Evolutionary conservation across 2,329 filamentous ascomycete genomes (phyloP), one percentile per base, ranked within the genome.

Genomic region (Aspergillus ochraceus): DNA sequence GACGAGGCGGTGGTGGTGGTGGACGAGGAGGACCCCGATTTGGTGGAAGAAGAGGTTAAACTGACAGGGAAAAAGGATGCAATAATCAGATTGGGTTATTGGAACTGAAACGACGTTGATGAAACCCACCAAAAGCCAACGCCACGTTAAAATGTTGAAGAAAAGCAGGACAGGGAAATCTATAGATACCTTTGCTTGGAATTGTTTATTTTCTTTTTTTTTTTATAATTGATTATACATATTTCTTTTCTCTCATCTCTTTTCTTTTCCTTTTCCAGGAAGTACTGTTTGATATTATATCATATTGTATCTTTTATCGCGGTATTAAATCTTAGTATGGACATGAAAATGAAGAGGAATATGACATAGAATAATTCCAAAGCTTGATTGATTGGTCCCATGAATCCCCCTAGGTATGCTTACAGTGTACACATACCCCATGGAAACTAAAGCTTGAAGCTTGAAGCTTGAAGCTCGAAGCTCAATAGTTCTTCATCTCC

Each of bases 141-240:
- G 32, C 51, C 11, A 57, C 36, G 55, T n/a, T 47, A 39, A 46
- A 29, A 29, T 29, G 24, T 29, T 29, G 26, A 45, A 39, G 42
- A 51, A 57, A 39, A 57, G 42, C 46, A 54, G 45, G 49, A 24
- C 29, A 58, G 53, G 51, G 20, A 56, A 50, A 24, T 50, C 6
- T 42, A 24, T 30, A 52, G 19, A 20, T 32, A 22, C 29, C 45
- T 49, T 49, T 6, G 30, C 17, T 55, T 24, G 6, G 19, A 29
- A n/a, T 47, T 26, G 11, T 52, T 51, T 29, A 9, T 17, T 10
- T 32, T 12, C 6, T 32, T 11, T 32, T 32, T 32, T 12, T 4
- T 32, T 32, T 32, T 32, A 10, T 32, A 32, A 32, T 32, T 36
- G 32, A 12, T 36, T 36, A 36, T 36, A 12, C 14, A 36, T 6